A percentile compares a stretch with the other conserved stretches of the same genome.
phyloP scores from a whole-genome alignment of 78 protist genomes.

The Anaeramoeba ignava region DNA sequence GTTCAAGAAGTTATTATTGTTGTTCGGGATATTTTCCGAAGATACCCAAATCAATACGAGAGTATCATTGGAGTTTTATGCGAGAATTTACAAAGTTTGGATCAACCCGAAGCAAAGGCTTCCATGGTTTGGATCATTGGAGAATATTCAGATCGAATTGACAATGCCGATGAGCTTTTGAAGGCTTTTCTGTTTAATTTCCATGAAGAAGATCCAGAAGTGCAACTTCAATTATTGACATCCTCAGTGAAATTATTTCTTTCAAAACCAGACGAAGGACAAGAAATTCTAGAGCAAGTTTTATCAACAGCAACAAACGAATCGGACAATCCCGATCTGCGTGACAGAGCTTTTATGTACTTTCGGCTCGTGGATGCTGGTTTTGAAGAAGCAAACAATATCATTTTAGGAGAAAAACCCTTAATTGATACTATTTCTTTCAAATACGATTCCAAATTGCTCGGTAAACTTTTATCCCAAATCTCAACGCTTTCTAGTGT shows the following conservation, averaged over 20 bases:
- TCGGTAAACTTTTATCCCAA: background rate
- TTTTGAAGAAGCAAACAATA: slow-evolving; percentile 77
- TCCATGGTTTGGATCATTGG: slow-evolving; percentile 99
- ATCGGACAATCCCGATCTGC: slow-evolving; percentile 92
- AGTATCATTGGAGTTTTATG: slow-evolving; percentile 84
- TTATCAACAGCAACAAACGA: slow-evolving; percentile 77
- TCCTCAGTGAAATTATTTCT: slow-evolving; percentile 94
- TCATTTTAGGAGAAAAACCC: slow-evolving; percentile 4
- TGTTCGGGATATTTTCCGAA: slow-evolving; percentile 20
- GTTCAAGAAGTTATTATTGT: too few species aligned
- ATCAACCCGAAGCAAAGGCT: slow-evolving; percentile 97
- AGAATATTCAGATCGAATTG: slow-evolving; percentile 95
- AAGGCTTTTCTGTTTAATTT: background rate
- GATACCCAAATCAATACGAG: slow-evolving; percentile 65
- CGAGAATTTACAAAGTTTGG: slow-evolving; percentile 92
- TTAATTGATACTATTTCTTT: background rate
- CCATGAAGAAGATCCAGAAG: slow-evolving; percentile 31
- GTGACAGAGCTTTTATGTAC: slow-evolving; percentile 98
- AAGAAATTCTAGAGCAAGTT: slow-evolving; percentile 27
- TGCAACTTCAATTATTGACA: slow-evolving; percentile 92
- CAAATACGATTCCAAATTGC: background rate
- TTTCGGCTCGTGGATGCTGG: slow-evolving; percentile 89
- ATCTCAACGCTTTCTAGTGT: background rate
- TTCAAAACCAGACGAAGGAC: slow-evolving; percentile 71
- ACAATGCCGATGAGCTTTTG: slow-evolving; percentile 88